phyloP scores from a whole-genome alignment of 1,284 basidiomycete species.

The Xerocomus amazonicus region DNA sequence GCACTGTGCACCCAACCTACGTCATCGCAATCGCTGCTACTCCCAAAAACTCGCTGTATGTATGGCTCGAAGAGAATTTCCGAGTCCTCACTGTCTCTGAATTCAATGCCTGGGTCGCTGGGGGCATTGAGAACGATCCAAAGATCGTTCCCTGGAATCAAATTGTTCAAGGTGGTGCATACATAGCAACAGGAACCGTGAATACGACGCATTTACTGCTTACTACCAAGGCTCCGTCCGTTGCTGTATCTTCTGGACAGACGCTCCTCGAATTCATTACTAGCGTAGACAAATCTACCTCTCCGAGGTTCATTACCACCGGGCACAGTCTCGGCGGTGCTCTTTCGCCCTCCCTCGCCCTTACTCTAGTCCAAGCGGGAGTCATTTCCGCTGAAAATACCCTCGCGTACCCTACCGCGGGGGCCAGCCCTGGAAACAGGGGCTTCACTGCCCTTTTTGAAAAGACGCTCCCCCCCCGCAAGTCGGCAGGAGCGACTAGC shows the following conservation, averaged over 20 bases:
- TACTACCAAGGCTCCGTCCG: too few species aligned
- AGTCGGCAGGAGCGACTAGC: too few species aligned
- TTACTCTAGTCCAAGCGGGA: too few species aligned
- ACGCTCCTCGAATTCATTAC: too few species aligned
- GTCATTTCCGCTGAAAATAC: neutral
- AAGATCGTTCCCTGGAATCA: neutral
- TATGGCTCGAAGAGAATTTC: neutral
- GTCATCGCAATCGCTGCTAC: constrained; percentile 12
- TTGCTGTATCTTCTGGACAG: too few species aligned
- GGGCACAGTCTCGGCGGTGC: too few species aligned
- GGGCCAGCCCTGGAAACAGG: too few species aligned
- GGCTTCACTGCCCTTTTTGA: neutral
- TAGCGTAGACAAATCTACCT: too few species aligned
- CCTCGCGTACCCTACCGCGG: too few species aligned
- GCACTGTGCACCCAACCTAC: constrained; percentile 7
- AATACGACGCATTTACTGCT: neutral
- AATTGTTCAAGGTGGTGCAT: neutral
- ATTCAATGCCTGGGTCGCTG: neutral
- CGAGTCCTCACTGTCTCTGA: neutral
- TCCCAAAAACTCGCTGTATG: neutral
- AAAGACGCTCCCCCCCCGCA: neutral
- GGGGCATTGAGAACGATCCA: neutral
- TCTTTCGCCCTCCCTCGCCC: too few species aligned
- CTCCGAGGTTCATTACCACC: too few species aligned
- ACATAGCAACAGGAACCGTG: neutral